Percentiles rank a stretch among this genome's conserved stretches.
Evolutionary conservation across 163 green algal genomes (phyloP).

Genomic region (Trebouxia gelatinosa): DNA sequence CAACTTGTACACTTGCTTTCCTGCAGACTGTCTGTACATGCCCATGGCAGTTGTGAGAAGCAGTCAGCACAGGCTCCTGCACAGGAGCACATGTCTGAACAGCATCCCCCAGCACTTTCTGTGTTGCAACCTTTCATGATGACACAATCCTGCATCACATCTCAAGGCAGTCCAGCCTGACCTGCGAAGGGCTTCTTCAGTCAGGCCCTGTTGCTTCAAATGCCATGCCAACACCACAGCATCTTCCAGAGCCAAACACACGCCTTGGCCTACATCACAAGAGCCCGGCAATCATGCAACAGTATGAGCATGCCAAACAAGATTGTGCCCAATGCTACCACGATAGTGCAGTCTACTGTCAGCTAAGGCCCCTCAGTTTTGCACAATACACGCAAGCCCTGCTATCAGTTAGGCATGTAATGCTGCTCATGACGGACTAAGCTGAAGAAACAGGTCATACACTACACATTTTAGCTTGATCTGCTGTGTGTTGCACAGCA

Average conservation of each 20-base stretch:
- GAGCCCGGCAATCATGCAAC: neutral
- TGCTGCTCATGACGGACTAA: too few species aligned
- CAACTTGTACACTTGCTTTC: neutral
- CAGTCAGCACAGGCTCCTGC: neutral
- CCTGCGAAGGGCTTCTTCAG: constrained; percentile 44
- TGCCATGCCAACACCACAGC: constrained; percentile 46
- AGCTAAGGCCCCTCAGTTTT: neutral
- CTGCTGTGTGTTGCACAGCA: too few species aligned
- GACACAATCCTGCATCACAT: neutral
- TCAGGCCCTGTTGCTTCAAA: constrained; percentile 50
- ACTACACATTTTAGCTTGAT: too few species aligned
- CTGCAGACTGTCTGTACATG: neutral
- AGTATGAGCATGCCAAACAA: neutral
- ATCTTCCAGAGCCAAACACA: constrained; percentile 46
- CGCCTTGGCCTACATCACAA: constrained; percentile 29
- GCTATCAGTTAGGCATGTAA: neutral
- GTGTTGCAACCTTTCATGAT: neutral
- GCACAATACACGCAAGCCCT: neutral
- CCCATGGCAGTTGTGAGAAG: neutral
- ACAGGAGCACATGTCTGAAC: too few species aligned
- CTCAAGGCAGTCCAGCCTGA: too few species aligned
- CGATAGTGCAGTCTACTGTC: too few species aligned
- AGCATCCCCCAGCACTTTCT: too few species aligned
- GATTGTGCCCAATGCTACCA: neutral
- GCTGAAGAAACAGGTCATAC: too few species aligned